Evolutionary conservation across 2,329 filamentous ascomycete species (phyloP).

Genomic region (Nigrograna mackinnonii): DNA sequence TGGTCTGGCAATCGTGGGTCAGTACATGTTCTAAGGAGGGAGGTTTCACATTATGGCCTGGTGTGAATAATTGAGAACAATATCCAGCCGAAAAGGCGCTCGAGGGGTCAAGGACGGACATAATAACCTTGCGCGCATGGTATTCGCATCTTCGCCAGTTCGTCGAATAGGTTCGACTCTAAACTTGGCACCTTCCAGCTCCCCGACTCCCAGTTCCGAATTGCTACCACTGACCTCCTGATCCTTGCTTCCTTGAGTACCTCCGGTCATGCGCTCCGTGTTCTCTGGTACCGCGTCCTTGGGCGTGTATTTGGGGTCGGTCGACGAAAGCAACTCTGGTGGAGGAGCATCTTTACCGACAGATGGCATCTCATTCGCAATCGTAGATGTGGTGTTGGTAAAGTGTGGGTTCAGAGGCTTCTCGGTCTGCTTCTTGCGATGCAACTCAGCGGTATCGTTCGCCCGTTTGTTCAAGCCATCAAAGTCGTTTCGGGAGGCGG

Average conservation of each 20-base stretch:
- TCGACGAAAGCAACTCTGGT: slow-evolving; percentile 63
- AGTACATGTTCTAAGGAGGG: too few relatives aligned
- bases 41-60: too few relatives aligned
- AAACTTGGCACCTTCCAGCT: slow-evolving; percentile 85
- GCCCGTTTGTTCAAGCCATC: slow-evolving; percentile 52
- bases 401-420: slow-evolving; percentile 65
- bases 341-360: slow-evolving; percentile 61
- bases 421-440: slow-evolving; percentile 60
- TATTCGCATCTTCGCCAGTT: slow-evolving; percentile 79
- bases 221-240: slow-evolving; percentile 34
- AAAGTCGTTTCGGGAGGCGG: slow-evolving; percentile 40
- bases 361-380: slow-evolving; percentile 64
- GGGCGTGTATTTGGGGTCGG: slow-evolving; percentile 59
- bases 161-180: slow-evolving; percentile 87
- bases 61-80: too few relatives aligned
- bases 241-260: slow-evolving; percentile 56
- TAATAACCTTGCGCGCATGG: slow-evolving; percentile 85
- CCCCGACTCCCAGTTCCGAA: slow-evolving; percentile 73
- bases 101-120: slow-evolving; percentile 50
- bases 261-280: slow-evolving; percentile 68
- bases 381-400: slow-evolving; percentile 67
- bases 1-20: too few relatives aligned
- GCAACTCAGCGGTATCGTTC: slow-evolving; percentile 57
- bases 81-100: neutral
- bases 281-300: slow-evolving; percentile 65